Evolutionary conservation across 768 basidiomycete genomes (phyloP), one percentile per base, ranked within the genome.

Genomic region (Leccinum arenicola): DNA sequence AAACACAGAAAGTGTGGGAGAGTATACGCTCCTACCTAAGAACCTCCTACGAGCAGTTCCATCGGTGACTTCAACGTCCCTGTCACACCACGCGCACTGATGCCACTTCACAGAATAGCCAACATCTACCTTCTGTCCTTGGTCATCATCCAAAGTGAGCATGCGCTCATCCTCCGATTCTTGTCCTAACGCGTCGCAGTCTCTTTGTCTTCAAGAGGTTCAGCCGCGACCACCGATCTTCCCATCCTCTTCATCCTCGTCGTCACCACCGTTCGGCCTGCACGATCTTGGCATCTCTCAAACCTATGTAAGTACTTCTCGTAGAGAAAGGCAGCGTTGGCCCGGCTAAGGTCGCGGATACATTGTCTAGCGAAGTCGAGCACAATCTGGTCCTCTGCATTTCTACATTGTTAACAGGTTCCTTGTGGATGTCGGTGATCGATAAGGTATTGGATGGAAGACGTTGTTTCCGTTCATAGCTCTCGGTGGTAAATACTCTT

Each of bases 31-130:
- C 71, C 66, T 98, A 49, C 95, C 95, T 8, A 95, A 92, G 82
- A 97, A 98, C 71, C 74, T 98, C 64, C 27, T 91, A 86, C 64
- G 94, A 98, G 74, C 96, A 99, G 70, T 99, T 98, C 70, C 82
- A 92, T 61, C 83, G 95, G 88, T 88, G 61, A 63, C 83, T 67
- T 17, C 6, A 38, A 38, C 15, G 15, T 17, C 15, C 15, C 36
- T 38, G 7, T 8, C 36, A 38, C 36, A 38, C 36, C 15, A 17
- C 11, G 7, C 36, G 12, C n/a, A 15, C 29, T 50, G 50, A 66
- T 49, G 56, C 47, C 10, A 17, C 29, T 12, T 31, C 29, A 8
- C 67, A 89, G 89, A 40, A 85, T 93, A 53, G 95, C 95, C 58
- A 98, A 98, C 73, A 75, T 98, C 50, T 99, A 93, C 78, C 98